Evolutionary conservation across 257 asterid species (phyloP), one percentile per base, ranked within the genome.

Genomic region (Craterostigma plantagineum): DNA sequence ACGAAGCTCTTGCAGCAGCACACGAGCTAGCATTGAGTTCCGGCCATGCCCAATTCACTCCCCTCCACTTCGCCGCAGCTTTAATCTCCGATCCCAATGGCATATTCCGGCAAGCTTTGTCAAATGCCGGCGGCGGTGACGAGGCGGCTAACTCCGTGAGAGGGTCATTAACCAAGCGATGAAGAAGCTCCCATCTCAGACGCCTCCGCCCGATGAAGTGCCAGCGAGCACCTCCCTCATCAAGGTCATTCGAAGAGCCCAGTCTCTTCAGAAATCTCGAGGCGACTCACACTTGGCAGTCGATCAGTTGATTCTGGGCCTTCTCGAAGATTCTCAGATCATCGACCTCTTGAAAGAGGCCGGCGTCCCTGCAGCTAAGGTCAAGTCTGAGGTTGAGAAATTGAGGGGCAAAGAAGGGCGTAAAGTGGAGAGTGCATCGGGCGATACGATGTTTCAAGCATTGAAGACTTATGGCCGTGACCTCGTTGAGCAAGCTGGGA

Each of bases 1-100:
- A 74, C 34, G 85, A 77, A 48, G 60, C 78, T 17, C 66, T 79
- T 8, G 79, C 77, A 10, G 68, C 57, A 10, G 79, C 92, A 33
- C 86, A 79, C 38, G 79, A 65, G 46, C 66, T 68, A n/a, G 86
- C 92, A 0, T 51, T 60, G 65, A 64, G 49, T 16, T 52, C 71
- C 5, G 82, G 82, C 7, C 86, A 78, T 49, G 92, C 77, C 12
- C 86, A 78, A 23, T 64, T 78, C 47, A 78, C 92, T 4, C 82
- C 92, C 10, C 66, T 78, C 0, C 82, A 78, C 53, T 61, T 71
- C 6, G 87, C 82, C 0, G 65, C 72, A 0, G 68, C 75, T 14
- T 49, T 78, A 33, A 60, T 75, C 1, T 42, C 77, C 0, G 79
- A 78, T 11, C 61, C 58, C 0, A 50, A 66, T 6, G 92, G 87